Evolutionary conservation across 805 yeast species (phyloP), one percentile per base, ranked within the genome.

Genomic region (Kluyveromyces aestuarii): DNA sequence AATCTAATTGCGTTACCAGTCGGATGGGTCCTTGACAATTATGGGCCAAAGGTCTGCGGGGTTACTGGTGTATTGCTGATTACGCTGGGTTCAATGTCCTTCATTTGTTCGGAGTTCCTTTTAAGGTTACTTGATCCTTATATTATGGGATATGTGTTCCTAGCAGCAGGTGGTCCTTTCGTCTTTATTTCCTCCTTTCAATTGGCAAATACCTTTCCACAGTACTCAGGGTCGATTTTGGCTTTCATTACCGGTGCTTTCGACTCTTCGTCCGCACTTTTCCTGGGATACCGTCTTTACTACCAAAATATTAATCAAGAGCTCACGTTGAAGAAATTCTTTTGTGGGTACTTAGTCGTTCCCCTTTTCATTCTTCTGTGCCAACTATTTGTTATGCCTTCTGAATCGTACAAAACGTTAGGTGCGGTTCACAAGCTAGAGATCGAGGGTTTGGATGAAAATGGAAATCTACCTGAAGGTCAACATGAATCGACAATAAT

Each of bases 81-180:
- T 11, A 69, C 77, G 11, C 11, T 72, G 4, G 96, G 90, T 1
- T 66, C 90, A 0, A 48, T 69, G 9, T 61, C 66, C 27, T 61
- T 82, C 48, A 71, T 75, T 4, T 44, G 57, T 30, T 38, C 49
- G 13, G 19, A 46, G 13, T 30, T 30, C 7, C 14, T 30, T 30
- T 46, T 46, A n/a, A 55, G 58, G 19, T 51, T 58, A 11, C 55
- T 55, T 44, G 96, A 89, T 63, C 80, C 82, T 2, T 89, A 85
- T 64, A 63, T 87, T 37, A 49, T 68, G 8, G 98, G 97, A 0
- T 91, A 87, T 63, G 71, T 84, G 2, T 64, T 77, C 14, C 70
- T 90, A 21, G 96, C 96, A 0, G 71, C 88, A 49, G 96, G 96
- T 7, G 97, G 98, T 5, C 98, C 98, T 9, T 89, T 90, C 68